A percentile compares a stretch with the other conserved stretches of the same genome.
These are phyloP conservation scores for Amesomyces nigricolor DNA, from an alignment of 2,329 filamentous ascomycete genomes.

Conservation along the genomic window DNA sequence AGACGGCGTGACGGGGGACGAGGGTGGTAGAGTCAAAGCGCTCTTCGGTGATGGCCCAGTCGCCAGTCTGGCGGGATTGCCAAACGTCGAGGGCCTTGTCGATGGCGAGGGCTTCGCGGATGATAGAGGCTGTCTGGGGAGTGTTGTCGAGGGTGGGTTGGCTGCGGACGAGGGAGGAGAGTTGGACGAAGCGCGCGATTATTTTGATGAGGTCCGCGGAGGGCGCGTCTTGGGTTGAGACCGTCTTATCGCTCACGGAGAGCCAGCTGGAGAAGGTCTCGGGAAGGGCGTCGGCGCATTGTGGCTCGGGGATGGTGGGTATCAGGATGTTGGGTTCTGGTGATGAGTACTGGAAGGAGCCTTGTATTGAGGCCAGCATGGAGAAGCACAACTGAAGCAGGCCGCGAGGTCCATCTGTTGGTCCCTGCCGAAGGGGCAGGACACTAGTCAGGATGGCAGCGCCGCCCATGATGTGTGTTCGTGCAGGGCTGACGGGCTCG, in stretches of 20 bases:
- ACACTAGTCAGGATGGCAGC: slow-evolving; percentile 50
- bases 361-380: slow-evolving; percentile 38
- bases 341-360: slow-evolving; percentile 14
- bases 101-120: slow-evolving; percentile 37
- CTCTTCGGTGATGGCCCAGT: slow-evolving; percentile 36
- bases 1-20: slow-evolving; percentile 41
- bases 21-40: slow-evolving; percentile 24
- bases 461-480: slow-evolving; percentile 54
- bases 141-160: slow-evolving; percentile 36
- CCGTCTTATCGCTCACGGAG: slow-evolving; percentile 33
- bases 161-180: slow-evolving; percentile 34
- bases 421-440: slow-evolving; percentile 35
- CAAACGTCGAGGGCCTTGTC: slow-evolving; percentile 38
- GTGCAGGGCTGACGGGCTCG: slow-evolving; percentile 45
- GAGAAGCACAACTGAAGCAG: slow-evolving; percentile 53
- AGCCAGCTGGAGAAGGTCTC: slow-evolving; percentile 41
- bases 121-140: slow-evolving; percentile 30
- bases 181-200: slow-evolving; percentile 37
- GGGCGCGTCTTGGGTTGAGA: slow-evolving; percentile 35
- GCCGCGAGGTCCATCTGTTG: slow-evolving; percentile 43
- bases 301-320: slow-evolving; percentile 27
- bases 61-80: slow-evolving; percentile 30
- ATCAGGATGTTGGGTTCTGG: slow-evolving; percentile 19
- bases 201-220: slow-evolving; percentile 37
- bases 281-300: slow-evolving; percentile 33